These are phyloP conservation scores for Tuber magnatum DNA, from an alignment of 495 filamentous ascomycete species.

Conservation along the genomic window DNA sequence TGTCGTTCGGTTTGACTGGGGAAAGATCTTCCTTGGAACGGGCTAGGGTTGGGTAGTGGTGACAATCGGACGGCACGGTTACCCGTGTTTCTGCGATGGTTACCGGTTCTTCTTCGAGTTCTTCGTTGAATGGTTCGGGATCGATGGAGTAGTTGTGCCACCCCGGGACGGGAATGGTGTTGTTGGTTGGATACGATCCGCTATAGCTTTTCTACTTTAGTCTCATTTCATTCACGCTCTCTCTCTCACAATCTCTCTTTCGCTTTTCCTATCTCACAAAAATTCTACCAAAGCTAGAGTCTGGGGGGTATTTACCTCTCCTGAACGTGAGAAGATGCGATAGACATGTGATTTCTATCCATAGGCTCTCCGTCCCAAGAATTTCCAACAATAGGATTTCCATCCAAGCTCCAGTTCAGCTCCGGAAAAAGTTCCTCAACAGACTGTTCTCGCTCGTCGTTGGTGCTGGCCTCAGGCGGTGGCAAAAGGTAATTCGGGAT, in stretches of 20 bases:
- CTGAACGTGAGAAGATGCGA: neutral
- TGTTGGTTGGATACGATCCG: neutral
- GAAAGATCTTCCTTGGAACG: neutral
- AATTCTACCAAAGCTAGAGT: neutral
- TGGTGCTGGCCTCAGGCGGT: neutral
- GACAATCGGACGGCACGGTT: too few species aligned
- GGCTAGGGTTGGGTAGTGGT: neutral
- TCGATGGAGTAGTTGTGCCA: neutral
- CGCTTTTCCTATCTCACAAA: neutral
- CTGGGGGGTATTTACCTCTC: neutral
- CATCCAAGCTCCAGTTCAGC: too few species aligned
- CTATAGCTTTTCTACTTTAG: constrained; percentile 1
- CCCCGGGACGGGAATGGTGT: neutral
- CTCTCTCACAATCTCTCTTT: neutral
- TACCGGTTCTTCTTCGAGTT: too few species aligned
- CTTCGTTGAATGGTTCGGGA: neutral
- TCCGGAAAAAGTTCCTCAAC: neutral
- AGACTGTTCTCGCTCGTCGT: neutral
- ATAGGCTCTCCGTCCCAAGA: neutral
- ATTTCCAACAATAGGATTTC: neutral
- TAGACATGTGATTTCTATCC: neutral
- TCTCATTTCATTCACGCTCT: neutral
- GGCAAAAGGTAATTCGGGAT: neutral
- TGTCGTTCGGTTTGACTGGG: neutral
- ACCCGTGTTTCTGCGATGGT: too few species aligned